Percentiles rank a stretch among this genome's conserved stretches.
phyloP scores from a whole-genome alignment of 495 filamentous ascomycete species.

The Penicillium parvum region DNA sequence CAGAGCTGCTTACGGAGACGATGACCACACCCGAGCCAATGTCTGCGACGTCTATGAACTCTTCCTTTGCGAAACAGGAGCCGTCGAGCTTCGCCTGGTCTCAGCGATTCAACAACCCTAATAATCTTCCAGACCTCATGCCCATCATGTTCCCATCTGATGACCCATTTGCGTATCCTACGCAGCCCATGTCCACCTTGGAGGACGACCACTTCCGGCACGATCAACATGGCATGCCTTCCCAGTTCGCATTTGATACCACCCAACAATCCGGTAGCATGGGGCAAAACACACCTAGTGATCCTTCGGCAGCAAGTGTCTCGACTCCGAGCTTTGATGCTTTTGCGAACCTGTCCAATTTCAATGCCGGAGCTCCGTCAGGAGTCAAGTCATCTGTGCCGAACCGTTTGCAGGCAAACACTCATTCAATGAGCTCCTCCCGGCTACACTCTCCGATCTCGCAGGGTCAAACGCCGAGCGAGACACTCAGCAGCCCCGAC shows the following conservation, averaged over 20 bases:
- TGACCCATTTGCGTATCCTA: slow-evolving; percentile 88
- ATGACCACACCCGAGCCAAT: slow-evolving; percentile 31
- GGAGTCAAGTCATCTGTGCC: slow-evolving; percentile 28
- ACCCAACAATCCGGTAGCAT: slow-evolving; percentile 12
- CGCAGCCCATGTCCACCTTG: slow-evolving; percentile 68
- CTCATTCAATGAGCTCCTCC: slow-evolving; percentile 23
- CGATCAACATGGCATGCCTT: slow-evolving; percentile 15
- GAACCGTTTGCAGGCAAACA: slow-evolving; percentile 23
- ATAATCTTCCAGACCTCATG: slow-evolving; percentile 65
- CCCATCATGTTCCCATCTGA: slow-evolving; percentile 89
- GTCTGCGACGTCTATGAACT: slow-evolving; percentile 11
- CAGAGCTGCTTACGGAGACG: slow-evolving; percentile 30
- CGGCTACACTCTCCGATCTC: slow-evolving; percentile 35
- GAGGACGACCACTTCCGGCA: slow-evolving; percentile 50
- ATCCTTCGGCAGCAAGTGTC: slow-evolving; percentile 14
- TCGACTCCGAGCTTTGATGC: slow-evolving; percentile 27
- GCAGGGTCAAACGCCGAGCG: slow-evolving; percentile 30
- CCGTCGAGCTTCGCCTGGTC: slow-evolving; percentile 24
- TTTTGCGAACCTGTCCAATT: slow-evolving; percentile 27
- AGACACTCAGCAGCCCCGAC: slow-evolving; percentile 40
- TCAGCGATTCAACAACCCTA: slow-evolving; percentile 31
- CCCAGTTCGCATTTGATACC: slow-evolving; percentile 17
- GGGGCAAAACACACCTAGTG: slow-evolving; percentile 15
- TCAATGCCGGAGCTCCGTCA: slow-evolving; percentile 16
- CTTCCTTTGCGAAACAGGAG: slow-evolving; percentile 23